Evolutionary conservation across 129 eudicot genomes (phyloP).

Genomic region (Helichrysum umbraculigerum): DNA sequence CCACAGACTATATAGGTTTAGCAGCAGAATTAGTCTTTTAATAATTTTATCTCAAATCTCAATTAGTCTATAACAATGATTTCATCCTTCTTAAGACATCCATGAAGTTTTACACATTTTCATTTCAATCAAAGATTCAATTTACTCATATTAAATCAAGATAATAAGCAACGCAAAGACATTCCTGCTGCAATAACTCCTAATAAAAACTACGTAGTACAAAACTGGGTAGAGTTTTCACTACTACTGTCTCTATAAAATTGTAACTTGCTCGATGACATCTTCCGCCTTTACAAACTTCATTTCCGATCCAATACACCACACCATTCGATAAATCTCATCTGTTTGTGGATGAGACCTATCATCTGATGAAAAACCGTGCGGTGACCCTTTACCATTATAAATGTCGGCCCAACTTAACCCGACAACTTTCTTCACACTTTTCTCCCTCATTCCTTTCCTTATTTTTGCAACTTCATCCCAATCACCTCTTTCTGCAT

Average conservation of each 20-base stretch:
- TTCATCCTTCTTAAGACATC: too few relatives aligned
- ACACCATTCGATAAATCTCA: slow-evolving; percentile 75
- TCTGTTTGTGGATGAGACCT: slow-evolving; percentile 57
- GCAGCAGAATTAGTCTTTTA: too few relatives aligned
- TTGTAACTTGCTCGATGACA: slow-evolving; percentile 28
- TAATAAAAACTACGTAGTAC: not conserved
- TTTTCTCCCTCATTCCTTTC: slow-evolving; percentile 64
- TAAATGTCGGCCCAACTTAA: slow-evolving; percentile 92
- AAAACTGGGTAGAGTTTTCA: not conserved
- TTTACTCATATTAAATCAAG: not conserved
- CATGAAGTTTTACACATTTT: too few relatives aligned
- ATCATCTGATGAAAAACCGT: slow-evolving; percentile 79
- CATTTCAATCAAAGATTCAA: not conserved
- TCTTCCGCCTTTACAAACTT: slow-evolving; percentile 42
- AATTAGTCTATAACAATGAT: too few relatives aligned
- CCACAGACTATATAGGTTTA: too few relatives aligned
- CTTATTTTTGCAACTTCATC: slow-evolving; percentile 73
- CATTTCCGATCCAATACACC: slow-evolving; percentile 67
- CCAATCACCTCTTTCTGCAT: slow-evolving; percentile 92
- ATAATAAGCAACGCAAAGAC: not conserved
- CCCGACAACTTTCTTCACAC: slow-evolving; percentile 78
- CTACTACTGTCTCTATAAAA: slow-evolving; percentile 1
- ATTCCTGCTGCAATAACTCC: not conserved
- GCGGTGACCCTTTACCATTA: slow-evolving; percentile 37
- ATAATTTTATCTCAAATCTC: too few relatives aligned